Conservation (phyloP, 2,329 filamentous ascomycete genomes). For the Xylariaceae sp. region DNA sequence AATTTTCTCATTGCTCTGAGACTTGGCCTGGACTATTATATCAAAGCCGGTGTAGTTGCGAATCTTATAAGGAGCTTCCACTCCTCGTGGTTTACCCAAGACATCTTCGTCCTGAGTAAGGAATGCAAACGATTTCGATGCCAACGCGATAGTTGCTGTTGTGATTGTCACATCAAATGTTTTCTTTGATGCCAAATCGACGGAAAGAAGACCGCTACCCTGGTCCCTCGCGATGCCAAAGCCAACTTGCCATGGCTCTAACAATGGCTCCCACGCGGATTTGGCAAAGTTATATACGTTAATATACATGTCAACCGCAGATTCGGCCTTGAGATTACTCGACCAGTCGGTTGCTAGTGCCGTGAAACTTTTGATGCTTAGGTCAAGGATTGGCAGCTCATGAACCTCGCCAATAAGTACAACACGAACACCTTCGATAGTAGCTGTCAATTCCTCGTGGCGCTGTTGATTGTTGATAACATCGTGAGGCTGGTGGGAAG, state of each 20-base stretch:
- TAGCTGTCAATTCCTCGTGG: constrained; percentile 81
- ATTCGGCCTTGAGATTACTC: constrained; percentile 81
- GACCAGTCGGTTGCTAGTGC: constrained; percentile 91
- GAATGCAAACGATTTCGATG: constrained; percentile 91
- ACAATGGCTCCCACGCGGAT: constrained; percentile 94
- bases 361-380: constrained; percentile 89
- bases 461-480: constrained; percentile 41
- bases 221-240: constrained; percentile 84
- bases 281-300: constrained; percentile 99
- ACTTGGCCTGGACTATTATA: constrained; percentile 81
- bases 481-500: constrained; percentile 41
- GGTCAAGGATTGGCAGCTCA: constrained; percentile 91
- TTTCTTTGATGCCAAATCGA: constrained; percentile 89
- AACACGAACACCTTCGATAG: constrained; percentile 85
- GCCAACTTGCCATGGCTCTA: constrained; percentile 96
- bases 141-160: constrained; percentile 89
- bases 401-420: constrained; percentile 96
- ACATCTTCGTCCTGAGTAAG: constrained; percentile 88
- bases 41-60: constrained; percentile 96
- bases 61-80: constrained; percentile 90
- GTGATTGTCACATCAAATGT: constrained; percentile 91
- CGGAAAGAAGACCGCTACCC: constrained; percentile 74
- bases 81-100: constrained; percentile 87
- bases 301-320: constrained; percentile 89
- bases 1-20: constrained; percentile 68